A percentile compares a stretch with the other conserved stretches of the same genome.
Conservation (phyloP, 257 asterid species). For the Paulownia fortunei region DNA sequence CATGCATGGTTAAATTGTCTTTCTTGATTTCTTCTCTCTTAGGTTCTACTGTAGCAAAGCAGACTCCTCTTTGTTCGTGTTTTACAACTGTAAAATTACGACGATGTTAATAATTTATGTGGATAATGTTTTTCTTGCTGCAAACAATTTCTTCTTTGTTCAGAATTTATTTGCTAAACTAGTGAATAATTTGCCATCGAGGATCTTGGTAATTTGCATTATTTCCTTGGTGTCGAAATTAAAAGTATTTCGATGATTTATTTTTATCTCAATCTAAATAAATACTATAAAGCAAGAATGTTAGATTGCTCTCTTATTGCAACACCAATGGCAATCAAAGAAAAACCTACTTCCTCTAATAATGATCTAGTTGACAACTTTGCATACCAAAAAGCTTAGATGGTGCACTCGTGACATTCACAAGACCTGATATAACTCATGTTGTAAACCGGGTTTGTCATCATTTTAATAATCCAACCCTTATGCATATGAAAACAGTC, state of each 20-base stretch:
- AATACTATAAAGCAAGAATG: neutral
- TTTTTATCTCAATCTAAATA: neutral
- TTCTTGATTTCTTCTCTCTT: neutral
- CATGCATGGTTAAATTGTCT: constrained; percentile 1
- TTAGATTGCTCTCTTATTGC: neutral
- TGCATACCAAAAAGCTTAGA: neutral
- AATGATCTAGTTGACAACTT: neutral
- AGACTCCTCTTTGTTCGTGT: neutral
- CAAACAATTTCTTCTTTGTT: too few relatives aligned
- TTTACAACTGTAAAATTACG: neutral
- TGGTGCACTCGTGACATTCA: neutral
- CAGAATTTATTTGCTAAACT: neutral
- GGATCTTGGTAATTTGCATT: neutral
- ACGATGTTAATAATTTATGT: neutral
- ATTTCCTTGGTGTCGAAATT: neutral
- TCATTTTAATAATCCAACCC: neutral
- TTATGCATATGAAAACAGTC: neutral
- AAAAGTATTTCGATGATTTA: neutral
- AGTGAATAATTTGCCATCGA: neutral
- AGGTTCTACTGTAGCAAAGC: neutral
- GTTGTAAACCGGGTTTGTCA: neutral
- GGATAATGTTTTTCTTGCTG: neutral
- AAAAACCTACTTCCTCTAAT: neutral
- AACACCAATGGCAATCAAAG: neutral
- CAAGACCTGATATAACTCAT: neutral